Evolutionary conservation across 1,284 basidiomycete genomes (phyloP).

Genomic region (Ustilago vetiveriae): DNA sequence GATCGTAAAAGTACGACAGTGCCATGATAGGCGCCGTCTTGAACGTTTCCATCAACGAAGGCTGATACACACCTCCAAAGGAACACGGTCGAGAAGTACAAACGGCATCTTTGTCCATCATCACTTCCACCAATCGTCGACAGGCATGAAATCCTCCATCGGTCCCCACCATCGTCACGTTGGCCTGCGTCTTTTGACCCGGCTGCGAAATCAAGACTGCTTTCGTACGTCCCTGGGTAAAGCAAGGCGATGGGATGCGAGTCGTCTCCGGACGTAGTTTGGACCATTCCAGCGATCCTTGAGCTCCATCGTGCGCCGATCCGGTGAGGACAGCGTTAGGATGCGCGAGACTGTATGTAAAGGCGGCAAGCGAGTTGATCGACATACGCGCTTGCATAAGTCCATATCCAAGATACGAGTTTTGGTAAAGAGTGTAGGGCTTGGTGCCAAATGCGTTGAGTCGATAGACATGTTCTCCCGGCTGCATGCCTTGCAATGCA

Average conservation of each 20-base stretch:
- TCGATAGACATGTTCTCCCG: conserved; percentile 93
- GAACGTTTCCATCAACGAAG: conserved; percentile 90
- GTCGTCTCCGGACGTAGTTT: conserved; percentile 65
- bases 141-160: conserved; percentile 86
- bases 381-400: conserved; percentile 87
- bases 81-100: conserved; percentile 86
- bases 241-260: conserved; percentile 79
- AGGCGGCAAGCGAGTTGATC: conserved; percentile 88
- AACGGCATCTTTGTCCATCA: conserved; percentile 93
- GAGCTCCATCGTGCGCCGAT: conserved; percentile 24
- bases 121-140: conserved; percentile 83
- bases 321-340: conserved; percentile 55
- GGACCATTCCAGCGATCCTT: conserved; percentile 46
- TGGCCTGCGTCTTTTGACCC: conserved; percentile 60
- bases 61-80: conserved; percentile 97
- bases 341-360: conserved; percentile 75
- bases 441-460: conserved; percentile 69
- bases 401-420: conserved; percentile 81
- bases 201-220: conserved; percentile 77
- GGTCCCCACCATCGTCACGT: conserved; percentile 60
- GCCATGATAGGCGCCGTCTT: conserved; percentile 65
- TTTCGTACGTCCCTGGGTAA: conserved; percentile 76
- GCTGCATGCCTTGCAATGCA: conserved; percentile 72
- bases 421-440: conserved; percentile 64
- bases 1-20: conserved; percentile 94